Percentiles rank a stretch among this genome's conserved stretches.
phyloP scores from a whole-genome alignment of 2,329 filamentous ascomycete genomes.

The Delphinella strobiligena region DNA sequence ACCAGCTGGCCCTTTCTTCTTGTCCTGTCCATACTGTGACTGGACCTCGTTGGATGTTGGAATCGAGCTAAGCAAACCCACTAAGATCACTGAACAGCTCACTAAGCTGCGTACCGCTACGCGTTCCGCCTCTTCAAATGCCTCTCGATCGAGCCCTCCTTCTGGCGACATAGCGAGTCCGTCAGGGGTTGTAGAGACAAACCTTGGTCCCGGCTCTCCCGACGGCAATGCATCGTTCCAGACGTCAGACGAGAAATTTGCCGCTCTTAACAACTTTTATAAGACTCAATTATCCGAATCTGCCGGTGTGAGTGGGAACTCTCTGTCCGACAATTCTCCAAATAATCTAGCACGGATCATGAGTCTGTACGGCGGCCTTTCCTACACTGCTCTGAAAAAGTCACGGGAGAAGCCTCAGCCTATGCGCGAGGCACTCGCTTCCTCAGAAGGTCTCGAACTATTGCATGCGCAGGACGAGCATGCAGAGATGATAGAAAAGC shows the following conservation, averaged over 20 bases:
- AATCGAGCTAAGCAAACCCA: constrained; percentile 75
- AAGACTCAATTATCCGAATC: constrained; percentile 61
- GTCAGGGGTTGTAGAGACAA: background rate
- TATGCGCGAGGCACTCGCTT: constrained; percentile 68
- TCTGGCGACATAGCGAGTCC: background rate
- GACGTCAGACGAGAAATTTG: constrained; percentile 56
- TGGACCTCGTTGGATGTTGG: constrained; percentile 87
- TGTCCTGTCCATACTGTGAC: constrained; percentile 82
- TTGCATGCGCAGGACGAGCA: constrained; percentile 38
- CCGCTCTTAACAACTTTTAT: constrained; percentile 68
- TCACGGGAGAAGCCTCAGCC: constrained; percentile 53
- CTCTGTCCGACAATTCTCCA: constrained; percentile 58
- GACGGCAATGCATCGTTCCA: constrained; percentile 6
- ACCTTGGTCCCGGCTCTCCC: background rate
- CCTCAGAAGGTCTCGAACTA: constrained; percentile 56
- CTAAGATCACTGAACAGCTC: constrained; percentile 66
- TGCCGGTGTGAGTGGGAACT: constrained; percentile 37
- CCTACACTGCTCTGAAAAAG: constrained; percentile 50
- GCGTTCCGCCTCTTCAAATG: constrained; percentile 4
- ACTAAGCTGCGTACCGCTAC: constrained; percentile 16
- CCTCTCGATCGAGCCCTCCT: constrained; percentile 1
- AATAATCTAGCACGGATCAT: constrained; percentile 78
- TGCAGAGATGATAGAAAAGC: constrained; percentile 42
- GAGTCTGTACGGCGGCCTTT: constrained; percentile 67
- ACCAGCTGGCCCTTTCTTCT: constrained; percentile 26